Evolutionary conservation across 768 basidiomycete genomes (phyloP).

Genomic region (Myochromella boudieri): DNA sequence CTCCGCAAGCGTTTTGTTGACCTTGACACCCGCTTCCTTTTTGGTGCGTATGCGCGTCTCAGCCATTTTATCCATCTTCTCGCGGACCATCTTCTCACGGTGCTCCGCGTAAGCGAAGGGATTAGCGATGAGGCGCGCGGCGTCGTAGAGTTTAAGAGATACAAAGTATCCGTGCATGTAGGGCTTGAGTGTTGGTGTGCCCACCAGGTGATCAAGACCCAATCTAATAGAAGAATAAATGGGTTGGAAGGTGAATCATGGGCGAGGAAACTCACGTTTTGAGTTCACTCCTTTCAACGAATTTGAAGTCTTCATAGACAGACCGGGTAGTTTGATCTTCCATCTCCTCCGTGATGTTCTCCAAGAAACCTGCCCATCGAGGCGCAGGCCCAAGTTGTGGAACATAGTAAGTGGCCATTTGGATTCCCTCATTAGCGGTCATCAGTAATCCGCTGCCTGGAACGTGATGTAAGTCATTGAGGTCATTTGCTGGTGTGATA

Average conservation of each 20-base stretch:
- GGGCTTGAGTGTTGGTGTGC: constrained; percentile 93
- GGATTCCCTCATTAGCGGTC: constrained; percentile 95
- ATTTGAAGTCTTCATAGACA: constrained; percentile 97
- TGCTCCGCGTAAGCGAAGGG: constrained; percentile 95
- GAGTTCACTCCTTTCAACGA: constrained; percentile 85
- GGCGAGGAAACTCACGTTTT: constrained; percentile 59
- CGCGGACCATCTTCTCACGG: constrained; percentile 81
- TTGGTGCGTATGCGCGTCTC: constrained; percentile 88
- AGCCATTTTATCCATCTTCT: constrained; percentile 91
- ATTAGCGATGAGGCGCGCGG: constrained; percentile 93
- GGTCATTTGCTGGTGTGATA: constrained; percentile 85
- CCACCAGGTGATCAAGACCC: constrained; percentile 92
- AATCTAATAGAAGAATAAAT: constrained; percentile 49
- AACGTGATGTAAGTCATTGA: constrained; percentile 90
- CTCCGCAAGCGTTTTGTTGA: constrained; percentile 81
- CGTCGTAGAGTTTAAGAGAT: constrained; percentile 92
- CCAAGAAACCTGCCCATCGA: constrained; percentile 95
- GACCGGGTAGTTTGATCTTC: constrained; percentile 80
- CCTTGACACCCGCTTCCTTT: constrained; percentile 73
- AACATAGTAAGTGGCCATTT: constrained; percentile 92
- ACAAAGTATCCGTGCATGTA: constrained; percentile 99
- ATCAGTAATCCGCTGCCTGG: constrained; percentile 87
- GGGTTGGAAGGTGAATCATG: background rate
- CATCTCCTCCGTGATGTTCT: constrained; percentile 98
- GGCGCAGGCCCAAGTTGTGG: constrained; percentile 97